Evolutionary conservation across 176 grass and related monocot species (phyloP), one percentile per base, ranked within the genome.

Genomic region (Miscanthus lutarioriparius): DNA sequence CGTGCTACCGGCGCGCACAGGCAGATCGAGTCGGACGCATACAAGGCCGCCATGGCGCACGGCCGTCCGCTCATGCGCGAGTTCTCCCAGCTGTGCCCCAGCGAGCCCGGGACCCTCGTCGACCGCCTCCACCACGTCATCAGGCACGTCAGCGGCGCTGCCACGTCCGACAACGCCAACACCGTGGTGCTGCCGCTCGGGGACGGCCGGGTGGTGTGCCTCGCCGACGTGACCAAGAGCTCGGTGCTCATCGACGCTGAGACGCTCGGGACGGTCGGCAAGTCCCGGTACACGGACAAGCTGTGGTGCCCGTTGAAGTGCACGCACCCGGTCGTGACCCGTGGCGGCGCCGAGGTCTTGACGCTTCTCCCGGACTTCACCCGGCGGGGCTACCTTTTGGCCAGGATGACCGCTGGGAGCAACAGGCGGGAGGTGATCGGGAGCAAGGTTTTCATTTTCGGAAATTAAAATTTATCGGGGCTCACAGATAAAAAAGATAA

Each of bases 21-120:
- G n/a, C 91, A 93, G 82, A 65, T 93, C 32, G 85, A 93, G 67
- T 93, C 69, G 83, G 92, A 91, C 77, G 92, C 92, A 8, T 91
- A 73, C 70, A 48, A 30, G n/a, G 70, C 40, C 2, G 25, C 70
- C 13, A 73, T 2, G 41, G 70, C 13, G 23, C 70, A 48, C 1
- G 6, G 70, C 4, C 32, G 32, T 1, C 69, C 86, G 19, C 62
- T 91, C 53, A 75, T 94, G 43, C 32, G 1, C 2, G 92, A 94
- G 80, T 94, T 88, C 77, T 94, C 92, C 28, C 79, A 94, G 69
- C 69, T 72, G 44, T 77, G 8, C 8, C 86, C 80, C 14, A 77
- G 79, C 43, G 8, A 10, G 49, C 80, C 76, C 1, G 76, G 75
- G 3, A 85, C 39, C 83, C 59, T 94, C 40, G 80, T 81, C 37